Evolutionary conservation across 2,329 filamentous ascomycete genomes (phyloP), one percentile per base, ranked within the genome.

Genomic region (Sporothrix phasma): DNA sequence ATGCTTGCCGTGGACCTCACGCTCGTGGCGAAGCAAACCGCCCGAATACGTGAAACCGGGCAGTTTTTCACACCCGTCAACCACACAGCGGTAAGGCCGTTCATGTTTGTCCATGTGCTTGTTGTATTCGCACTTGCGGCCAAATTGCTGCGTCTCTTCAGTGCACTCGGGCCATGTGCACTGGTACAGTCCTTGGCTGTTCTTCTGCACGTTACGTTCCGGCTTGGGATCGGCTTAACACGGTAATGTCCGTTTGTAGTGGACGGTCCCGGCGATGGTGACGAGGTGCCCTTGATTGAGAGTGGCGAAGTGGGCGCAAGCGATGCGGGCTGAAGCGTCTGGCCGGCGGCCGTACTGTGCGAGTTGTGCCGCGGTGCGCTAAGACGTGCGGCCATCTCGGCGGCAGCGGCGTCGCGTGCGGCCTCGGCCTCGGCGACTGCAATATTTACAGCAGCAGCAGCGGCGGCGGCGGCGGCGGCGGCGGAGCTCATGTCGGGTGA

Each of bases 21-120:
- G 88, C 76, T 96, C 89, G 76, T 97, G 93, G 53, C 93, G 84
- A 19, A 96, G 77, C 0, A 97, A 84, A 3, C 93, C 93, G 17
- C 93, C 93, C 0, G 90, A 93, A 73, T 97, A 97, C 0, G 93
- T 97, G 75, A 97, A 97, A 1, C 93, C 93, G 61, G 90, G 89
- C 0, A 96, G 83, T 71, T 96, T 96, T 71, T 93, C 90, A 75
- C 93, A 97, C 43, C 88, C 89, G n/a, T 84, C 81, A 49, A 88
- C 86, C 24, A 79, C 81, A 75, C 93, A 97, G 71, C 92, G 89
- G 73, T 97, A 97, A 1, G 93, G 93, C 13, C 93, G 84, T 70
- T 96, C 92, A 74, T 97, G 93, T 74, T 96, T 96, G 77, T 97
- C 93, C 92, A 97, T 97, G 74, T 97, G 93, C 78, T 97, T 97